These are phyloP conservation scores for Camellia oleifera DNA, from an alignment of 179 eudicot genomes.

Conservation along the genomic window DNA sequence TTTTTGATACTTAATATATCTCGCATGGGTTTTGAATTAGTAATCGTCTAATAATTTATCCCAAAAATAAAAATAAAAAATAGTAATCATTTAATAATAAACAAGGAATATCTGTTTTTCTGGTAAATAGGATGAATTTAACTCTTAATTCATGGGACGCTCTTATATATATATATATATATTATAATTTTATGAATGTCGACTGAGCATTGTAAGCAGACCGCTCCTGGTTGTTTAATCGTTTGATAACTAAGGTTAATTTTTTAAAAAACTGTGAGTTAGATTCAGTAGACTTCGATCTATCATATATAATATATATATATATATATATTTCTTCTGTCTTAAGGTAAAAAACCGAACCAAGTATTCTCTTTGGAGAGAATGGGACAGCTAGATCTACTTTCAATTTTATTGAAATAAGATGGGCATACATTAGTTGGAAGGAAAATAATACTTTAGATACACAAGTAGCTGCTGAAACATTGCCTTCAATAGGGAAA, in stretches of 20 bases:
- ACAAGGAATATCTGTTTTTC: neutral
- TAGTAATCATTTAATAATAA: neutral
- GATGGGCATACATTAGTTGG: neutral
- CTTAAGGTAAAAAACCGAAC: neutral
- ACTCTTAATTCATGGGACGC: neutral
- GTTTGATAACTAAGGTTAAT: neutral
- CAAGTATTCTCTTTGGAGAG: neutral
- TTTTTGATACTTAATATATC: neutral
- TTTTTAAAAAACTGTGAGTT: neutral
- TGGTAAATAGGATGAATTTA: neutral
- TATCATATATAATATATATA: too few species aligned
- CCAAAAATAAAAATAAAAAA: too few species aligned
- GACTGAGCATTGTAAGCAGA: neutral
- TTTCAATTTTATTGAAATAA: neutral
- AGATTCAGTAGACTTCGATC: neutral
- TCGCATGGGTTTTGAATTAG: neutral
- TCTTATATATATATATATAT: too few species aligned
- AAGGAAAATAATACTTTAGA: neutral
- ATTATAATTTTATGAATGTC: neutral
- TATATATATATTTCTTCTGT: neutral
- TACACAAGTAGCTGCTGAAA: constrained; percentile 7
- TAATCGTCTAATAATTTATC: neutral
- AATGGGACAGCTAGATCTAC: neutral
- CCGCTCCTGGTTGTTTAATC: neutral
- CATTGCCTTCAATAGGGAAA: neutral